Evolutionary conservation across 2,329 filamentous ascomycete genomes (phyloP).

Genomic region (Didymella keratinophila): DNA sequence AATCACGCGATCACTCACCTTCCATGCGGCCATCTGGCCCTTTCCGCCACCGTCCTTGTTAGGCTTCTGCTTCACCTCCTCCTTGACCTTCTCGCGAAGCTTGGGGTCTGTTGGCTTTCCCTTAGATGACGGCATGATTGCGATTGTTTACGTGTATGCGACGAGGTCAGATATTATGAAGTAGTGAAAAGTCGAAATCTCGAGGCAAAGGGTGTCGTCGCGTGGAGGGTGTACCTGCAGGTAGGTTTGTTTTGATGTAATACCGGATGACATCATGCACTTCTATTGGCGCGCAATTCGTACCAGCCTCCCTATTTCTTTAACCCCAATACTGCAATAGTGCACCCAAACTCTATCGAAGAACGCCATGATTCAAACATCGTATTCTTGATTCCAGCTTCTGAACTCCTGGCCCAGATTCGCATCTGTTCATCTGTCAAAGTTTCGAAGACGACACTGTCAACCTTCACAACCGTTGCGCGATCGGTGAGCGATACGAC

Average conservation of each 20-base stretch:
- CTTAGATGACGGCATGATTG: constrained; percentile 53
- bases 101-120: constrained; percentile 57
- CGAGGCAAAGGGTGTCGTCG: constrained; percentile 6
- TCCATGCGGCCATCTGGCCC: constrained; percentile 58
- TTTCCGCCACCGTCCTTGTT: constrained; percentile 58
- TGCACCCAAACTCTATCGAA: constrained; percentile 14
- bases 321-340: constrained; percentile 12
- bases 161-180: background rate
- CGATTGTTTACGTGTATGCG: background rate
- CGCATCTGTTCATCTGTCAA: background rate
- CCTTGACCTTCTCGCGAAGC: constrained; percentile 55
- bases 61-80: constrained; percentile 56
- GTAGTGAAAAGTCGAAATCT: background rate
- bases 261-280: constrained; percentile 33
- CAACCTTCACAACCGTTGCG: background rate
- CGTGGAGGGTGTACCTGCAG: constrained; percentile 22
- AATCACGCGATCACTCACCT: constrained; percentile 37
- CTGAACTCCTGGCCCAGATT: background rate
- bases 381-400: background rate
- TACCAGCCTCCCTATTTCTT: constrained; percentile 14
- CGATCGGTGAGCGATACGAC: background rate
- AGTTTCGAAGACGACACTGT: background rate
- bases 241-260: constrained; percentile 28
- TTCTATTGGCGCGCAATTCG: constrained; percentile 18
- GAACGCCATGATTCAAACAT: background rate